Base-by-base conservation (phyloP, 345 rosid genomes). In the Streptanthus diversifolius region DNA sequence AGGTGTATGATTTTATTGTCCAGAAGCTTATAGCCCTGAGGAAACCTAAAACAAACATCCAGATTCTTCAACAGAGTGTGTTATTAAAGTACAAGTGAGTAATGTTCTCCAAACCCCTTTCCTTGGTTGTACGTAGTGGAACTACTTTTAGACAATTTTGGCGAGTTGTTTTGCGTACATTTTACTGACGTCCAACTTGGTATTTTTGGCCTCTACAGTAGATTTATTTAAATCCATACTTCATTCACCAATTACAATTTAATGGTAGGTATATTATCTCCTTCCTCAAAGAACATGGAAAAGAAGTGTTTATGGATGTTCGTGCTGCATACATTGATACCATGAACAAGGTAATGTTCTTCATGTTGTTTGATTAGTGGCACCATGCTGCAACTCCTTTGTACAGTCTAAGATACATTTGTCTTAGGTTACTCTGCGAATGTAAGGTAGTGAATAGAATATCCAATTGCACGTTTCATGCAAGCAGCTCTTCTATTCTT, bases 1-100 rank as follows among this genome's bases (percentile, higher is more conserved):
- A 95, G 99, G 93, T 90, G 54, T 95, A 90, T 87, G 99, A 95
- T 61, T 95, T 95, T 83, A 86, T 91, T 66, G 93, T 91, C 76
- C 99, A 91, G 84, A 95, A 95, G 86, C 99, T 95, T 56, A 79
- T 90, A 75, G 97, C 98, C 15, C 73, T 95, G 76, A 91, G 99
- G 78, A 95, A 95, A 82, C 99, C 99, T 45, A 95, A 95, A 87
- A 95, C 99, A 67, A 95, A 95, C 77, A 91, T 95, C 72, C 99
- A 95, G 80, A 91, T 95, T 76, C 95, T 95, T 83, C 99, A 95
- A 74, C 99, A 91, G 77, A 95, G 86, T 83, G 96, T 95, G 73
- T 87, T 91, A 79, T 81, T 91, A 70, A 95, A 95, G 56, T 91
- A 91, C 89, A 95, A 90, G 99, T 95, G 76, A 82, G 96, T 71